These are phyloP conservation scores for Claviceps digitariae DNA, from an alignment of 2,329 filamentous ascomycete genomes.

Conservation along the genomic window DNA sequence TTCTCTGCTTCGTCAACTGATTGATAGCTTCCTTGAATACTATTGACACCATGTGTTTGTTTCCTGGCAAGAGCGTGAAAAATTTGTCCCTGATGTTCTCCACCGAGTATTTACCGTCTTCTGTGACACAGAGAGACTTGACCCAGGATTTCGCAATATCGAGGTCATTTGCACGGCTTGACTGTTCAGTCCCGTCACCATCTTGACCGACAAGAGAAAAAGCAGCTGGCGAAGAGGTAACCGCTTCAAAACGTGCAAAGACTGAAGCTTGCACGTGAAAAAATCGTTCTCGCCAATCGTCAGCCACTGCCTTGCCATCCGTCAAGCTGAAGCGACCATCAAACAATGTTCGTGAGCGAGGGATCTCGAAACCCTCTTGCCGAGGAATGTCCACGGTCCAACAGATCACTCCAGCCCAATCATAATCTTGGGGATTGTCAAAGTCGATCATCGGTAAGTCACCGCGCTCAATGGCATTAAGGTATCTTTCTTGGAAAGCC, in stretches of 20 bases:
- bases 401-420: conserved; percentile 52
- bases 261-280: conserved; percentile 40
- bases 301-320: conserved; percentile 16
- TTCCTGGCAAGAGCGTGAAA: conserved; percentile 29
- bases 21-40: conserved; percentile 35
- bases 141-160: conserved; percentile 44
- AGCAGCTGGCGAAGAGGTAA: conserved; percentile 33
- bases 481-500: conserved; percentile 52
- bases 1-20: conserved; percentile 32
- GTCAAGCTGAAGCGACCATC: conserved; percentile 28
- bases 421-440: conserved; percentile 48
- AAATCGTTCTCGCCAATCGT: conserved; percentile 44
- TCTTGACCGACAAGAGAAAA: conserved; percentile 12
- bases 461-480: conserved; percentile 50
- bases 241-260: conserved; percentile 42
- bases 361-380: conserved; percentile 33
- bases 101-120: conserved; percentile 32
- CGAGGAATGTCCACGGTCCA: conserved; percentile 48
- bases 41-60: conserved; percentile 25
- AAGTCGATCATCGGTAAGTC: conserved; percentile 50
- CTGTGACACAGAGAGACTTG: conserved; percentile 43
- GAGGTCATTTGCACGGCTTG: conserved; percentile 16
- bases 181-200: background rate
- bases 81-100: conserved; percentile 37
- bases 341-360: conserved; percentile 30